These are phyloP conservation scores for Fonsecaea multimorphosa DNA, from an alignment of 2,329 filamentous ascomycete genomes.

Conservation along the genomic window DNA sequence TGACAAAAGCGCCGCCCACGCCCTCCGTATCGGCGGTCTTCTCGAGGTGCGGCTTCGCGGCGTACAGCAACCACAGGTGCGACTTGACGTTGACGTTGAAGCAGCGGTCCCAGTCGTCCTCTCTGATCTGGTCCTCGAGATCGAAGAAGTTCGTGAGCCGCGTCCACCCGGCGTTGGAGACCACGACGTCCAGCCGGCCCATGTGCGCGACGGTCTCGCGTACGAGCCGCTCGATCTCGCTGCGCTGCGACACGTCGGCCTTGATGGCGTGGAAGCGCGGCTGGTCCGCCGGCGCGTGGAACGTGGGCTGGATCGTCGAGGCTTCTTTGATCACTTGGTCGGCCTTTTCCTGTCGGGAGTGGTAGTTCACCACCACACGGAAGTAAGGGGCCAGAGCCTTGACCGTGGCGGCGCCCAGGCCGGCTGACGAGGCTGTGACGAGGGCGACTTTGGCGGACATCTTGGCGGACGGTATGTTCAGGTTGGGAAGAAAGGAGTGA, in stretches of 20 bases:
- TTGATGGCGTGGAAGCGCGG: constrained; percentile 40
- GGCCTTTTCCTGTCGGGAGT: constrained; percentile 39
- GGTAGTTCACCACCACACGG: constrained; percentile 41
- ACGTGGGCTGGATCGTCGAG: constrained; percentile 31
- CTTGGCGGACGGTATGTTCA: background rate
- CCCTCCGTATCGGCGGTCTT: constrained; percentile 44
- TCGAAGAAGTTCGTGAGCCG: constrained; percentile 47
- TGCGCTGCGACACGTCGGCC: constrained; percentile 36
- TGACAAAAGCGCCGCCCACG: constrained; percentile 41
- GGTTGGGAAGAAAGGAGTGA: background rate
- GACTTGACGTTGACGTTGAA: constrained; percentile 69
- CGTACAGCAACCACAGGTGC: constrained; percentile 66
- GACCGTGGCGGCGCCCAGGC: constrained; percentile 39
- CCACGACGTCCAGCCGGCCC: constrained; percentile 56
- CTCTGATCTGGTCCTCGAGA: constrained; percentile 43
- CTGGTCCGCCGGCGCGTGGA: background rate
- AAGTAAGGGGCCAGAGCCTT: constrained; percentile 38
- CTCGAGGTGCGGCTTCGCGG: constrained; percentile 61
- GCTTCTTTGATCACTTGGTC: constrained; percentile 38
- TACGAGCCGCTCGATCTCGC: constrained; percentile 48
- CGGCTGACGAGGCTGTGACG: constrained; percentile 40
- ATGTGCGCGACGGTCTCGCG: constrained; percentile 52
- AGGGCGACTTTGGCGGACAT: constrained; percentile 39
- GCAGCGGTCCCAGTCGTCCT: constrained; percentile 65
- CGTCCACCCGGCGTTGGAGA: constrained; percentile 51